These are phyloP conservation scores for Filobasidium wieringae DNA, from an alignment of 768 basidiomycete species.

Conservation along the genomic window DNA sequence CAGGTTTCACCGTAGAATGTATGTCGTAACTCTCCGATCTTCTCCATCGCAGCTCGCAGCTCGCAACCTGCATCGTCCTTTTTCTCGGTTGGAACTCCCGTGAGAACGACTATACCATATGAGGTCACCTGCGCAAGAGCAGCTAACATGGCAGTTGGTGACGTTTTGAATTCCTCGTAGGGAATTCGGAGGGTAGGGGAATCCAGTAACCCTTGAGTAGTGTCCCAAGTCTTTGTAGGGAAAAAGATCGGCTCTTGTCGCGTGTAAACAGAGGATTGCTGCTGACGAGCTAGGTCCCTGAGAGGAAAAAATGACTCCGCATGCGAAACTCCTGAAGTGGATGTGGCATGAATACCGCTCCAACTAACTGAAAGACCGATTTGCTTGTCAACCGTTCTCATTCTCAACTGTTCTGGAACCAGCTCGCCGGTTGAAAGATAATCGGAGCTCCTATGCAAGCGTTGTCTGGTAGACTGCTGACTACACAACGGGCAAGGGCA, in stretches of 20 bases:
- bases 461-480: constrained; percentile 67
- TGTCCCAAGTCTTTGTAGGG: constrained; percentile 50
- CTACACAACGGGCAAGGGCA: constrained; percentile 63
- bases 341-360: constrained; percentile 22
- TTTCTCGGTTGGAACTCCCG: constrained; percentile 53
- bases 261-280: background rate
- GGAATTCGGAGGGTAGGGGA: constrained; percentile 47
- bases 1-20: constrained; percentile 86
- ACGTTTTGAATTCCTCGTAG: constrained; percentile 46
- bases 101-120: constrained; percentile 64
- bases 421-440: constrained; percentile 47
- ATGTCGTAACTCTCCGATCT: constrained; percentile 62
- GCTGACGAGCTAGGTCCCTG: constrained; percentile 5
- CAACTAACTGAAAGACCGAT: constrained; percentile 49
- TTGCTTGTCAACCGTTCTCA: constrained; percentile 27
- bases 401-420: constrained; percentile 40
- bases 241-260: constrained; percentile 36
- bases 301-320: constrained; percentile 15
- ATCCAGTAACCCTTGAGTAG: constrained; percentile 36
- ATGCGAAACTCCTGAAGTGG: background rate
- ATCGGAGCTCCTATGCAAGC: constrained; percentile 59
- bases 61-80: constrained; percentile 57
- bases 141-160: constrained; percentile 42
- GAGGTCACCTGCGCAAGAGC: constrained; percentile 59
- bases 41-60: constrained; percentile 50